phyloP scores from a whole-genome alignment of 1,284 basidiomycete genomes.

The Gymnopus androsaceus region DNA sequence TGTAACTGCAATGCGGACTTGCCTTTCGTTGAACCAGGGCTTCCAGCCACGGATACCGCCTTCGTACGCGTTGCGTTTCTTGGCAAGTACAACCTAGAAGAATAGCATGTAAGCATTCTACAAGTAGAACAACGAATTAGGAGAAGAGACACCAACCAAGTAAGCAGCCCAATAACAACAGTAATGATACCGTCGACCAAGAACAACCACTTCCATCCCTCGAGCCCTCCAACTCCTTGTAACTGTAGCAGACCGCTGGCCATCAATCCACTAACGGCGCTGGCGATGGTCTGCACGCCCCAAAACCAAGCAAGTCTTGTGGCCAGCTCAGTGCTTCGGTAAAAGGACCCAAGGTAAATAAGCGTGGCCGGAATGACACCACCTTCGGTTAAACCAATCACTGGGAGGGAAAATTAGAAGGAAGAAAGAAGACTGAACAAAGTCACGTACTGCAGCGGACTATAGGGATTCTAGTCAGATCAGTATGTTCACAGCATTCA shows the following conservation, averaged over 20 bases:
- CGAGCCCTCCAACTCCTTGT: constrained; percentile 32
- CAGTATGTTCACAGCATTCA: background rate
- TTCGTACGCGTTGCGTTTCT: constrained; percentile 27
- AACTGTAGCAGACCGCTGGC: constrained; percentile 38
- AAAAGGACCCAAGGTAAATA: constrained; percentile 40
- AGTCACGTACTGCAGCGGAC: constrained; percentile 27
- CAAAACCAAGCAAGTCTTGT: constrained; percentile 41
- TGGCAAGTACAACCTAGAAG: constrained; percentile 41
- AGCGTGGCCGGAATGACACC: constrained; percentile 40
- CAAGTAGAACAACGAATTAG: no score
- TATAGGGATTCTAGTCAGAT: background rate
- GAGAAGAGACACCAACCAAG: constrained; percentile 31
- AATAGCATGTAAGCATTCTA: no score
- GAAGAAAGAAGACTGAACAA: no score
- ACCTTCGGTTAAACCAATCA: constrained; percentile 42
- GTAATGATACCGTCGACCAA: constrained; percentile 40
- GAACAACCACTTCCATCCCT: constrained; percentile 44
- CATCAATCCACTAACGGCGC: constrained; percentile 40
- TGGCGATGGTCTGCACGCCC: constrained; percentile 39
- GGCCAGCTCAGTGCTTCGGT: constrained; percentile 39
- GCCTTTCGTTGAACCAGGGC: constrained; percentile 34
- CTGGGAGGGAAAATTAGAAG: constrained; percentile 24
- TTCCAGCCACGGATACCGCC: constrained; percentile 33
- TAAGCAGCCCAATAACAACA: constrained; percentile 30
- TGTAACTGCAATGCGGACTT: constrained; percentile 37